Evolutionary conservation across 108 stramenopile genomes (phyloP), one percentile per base, ranked within the genome.

Genomic region (Skeletonema marinoi): DNA sequence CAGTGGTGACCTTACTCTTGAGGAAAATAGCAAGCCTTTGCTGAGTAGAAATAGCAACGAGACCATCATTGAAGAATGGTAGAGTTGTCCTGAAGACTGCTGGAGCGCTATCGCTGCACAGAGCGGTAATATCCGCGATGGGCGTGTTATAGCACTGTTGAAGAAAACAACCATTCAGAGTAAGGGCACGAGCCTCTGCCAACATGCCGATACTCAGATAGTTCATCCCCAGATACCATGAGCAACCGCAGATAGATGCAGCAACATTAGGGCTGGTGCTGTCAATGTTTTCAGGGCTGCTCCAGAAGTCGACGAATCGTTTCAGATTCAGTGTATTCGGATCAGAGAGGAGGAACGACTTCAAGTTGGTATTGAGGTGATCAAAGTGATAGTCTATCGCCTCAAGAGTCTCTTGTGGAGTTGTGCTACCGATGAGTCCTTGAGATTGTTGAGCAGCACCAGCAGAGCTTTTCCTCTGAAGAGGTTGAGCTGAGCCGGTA

Each of bases 61-160:
- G 44, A 14, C 73, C 79, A 21, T 67, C 79, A 33, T 60, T 38
- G 36, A 74, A 80, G 61, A 80, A 80, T 16, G 72, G 79, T 3
- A 80, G 66, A 30, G 29, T 29, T 61, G 41, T 19, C 48, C 64
- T 46, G 44, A 80, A 30, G 6, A 63, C 56, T 36, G 46, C 56
- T n/a, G 44, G 13, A 78, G 32, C 6, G 16, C 3, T n/a, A n/a
- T 46, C 44, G 16, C 44, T 46, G 11, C 44, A 46, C 16, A 46
- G 44, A 16, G 33, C 38, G 44, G 66, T 32, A 3, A 80, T 80
- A 60, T 80, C 61, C 17, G 59, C 61, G 10, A 69, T 32, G 1
- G 66, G 60, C 50, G 59, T 69, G 62, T 80, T 68, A 29, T 64
- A 64, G 8, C 63, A 64, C 33, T 64, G 63, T 21, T 64, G 63